Evolutionary conservation across 2,329 filamentous ascomycete species (phyloP), one percentile per base, ranked within the genome.

Genomic region (Claviceps capensis): DNA sequence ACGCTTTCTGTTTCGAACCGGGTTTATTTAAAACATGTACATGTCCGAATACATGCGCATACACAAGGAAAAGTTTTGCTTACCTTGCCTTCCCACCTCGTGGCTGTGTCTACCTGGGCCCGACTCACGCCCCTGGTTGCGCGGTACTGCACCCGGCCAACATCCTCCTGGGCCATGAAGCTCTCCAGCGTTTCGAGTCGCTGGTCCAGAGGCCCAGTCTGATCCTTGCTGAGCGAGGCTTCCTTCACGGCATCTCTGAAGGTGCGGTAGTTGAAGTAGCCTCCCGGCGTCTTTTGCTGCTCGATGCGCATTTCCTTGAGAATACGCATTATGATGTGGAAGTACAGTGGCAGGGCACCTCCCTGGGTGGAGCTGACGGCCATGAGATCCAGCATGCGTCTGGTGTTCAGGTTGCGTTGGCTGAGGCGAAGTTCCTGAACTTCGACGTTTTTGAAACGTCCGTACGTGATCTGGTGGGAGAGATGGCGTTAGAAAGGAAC

Each of bases 351-450:
- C 49, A 72, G 66, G 1, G 66, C 61, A 1, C 65, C 63, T 0
- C 65, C 69, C 0, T 61, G 56, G 7, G 57, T 48, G 1, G 60
- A 61, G 43, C 60, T 65, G 17, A 80, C 72, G 0, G 76, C 77
- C 79, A 83, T 83, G 0, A 83, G 65, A 8, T 78, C 74, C 11
- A 79, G 64, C 73, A 84, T 80, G 0, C 77, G 67, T 45, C 73
- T 70, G 0, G 78, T 79, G 55, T 78, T 80, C 1, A 85, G 69
- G 37, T 81, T 66, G 0, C 61, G 54, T 36, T 79, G 66, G 42
- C 75, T 69, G 3, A 84, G 65, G 0, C 71, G 68, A 4, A 84
- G 67, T 1, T 72, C 69, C 7, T 75, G 65, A 0, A 83, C 72
- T 0, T 56, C 61, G 3, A 82, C 66, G 3, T 73, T 70, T 0